Percentiles rank a stretch among this genome's conserved stretches.
These are phyloP conservation scores for Leucocoprinus birnbaumii DNA, from an alignment of 768 basidiomycete genomes.

Conservation along the genomic window DNA sequence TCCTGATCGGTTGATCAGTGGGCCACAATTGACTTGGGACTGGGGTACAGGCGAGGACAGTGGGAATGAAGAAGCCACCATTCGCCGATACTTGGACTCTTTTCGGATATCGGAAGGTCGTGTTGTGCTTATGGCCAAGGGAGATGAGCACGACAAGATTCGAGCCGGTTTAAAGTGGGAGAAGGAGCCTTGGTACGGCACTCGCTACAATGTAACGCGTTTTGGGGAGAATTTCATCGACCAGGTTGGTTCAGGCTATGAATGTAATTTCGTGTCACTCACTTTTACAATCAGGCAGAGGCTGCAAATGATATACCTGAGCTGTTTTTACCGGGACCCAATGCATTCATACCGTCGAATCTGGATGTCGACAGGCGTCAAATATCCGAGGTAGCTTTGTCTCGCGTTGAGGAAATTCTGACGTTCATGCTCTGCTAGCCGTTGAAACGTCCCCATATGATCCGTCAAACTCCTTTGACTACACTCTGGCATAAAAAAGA, in stretches of 20 bases:
- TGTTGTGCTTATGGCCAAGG: constrained; percentile 78
- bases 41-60: constrained; percentile 55
- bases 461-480: constrained; percentile 68
- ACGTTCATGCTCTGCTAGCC: constrained; percentile 44
- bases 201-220: constrained; percentile 75
- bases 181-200: constrained; percentile 91
- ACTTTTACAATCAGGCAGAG: constrained; percentile 46
- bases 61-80: constrained; percentile 43
- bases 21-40: constrained; percentile 66
- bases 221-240: constrained; percentile 62
- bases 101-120: constrained; percentile 60
- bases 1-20: constrained; percentile 70
- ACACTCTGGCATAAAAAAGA: constrained; percentile 97
- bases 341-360: constrained; percentile 88
- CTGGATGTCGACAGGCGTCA: constrained; percentile 80
- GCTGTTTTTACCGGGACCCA: constrained; percentile 77
- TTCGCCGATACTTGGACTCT: constrained; percentile 58
- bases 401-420: no score
- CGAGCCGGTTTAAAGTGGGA: constrained; percentile 50
- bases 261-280: constrained; percentile 18
- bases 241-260: constrained; percentile 28
- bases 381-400: constrained; percentile 49
- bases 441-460: constrained; percentile 67
- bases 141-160: constrained; percentile 53
- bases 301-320: constrained; percentile 62